These are phyloP conservation scores for Sporothrix globosa DNA, from an alignment of 2,329 filamentous ascomycete species.

Conservation along the genomic window DNA sequence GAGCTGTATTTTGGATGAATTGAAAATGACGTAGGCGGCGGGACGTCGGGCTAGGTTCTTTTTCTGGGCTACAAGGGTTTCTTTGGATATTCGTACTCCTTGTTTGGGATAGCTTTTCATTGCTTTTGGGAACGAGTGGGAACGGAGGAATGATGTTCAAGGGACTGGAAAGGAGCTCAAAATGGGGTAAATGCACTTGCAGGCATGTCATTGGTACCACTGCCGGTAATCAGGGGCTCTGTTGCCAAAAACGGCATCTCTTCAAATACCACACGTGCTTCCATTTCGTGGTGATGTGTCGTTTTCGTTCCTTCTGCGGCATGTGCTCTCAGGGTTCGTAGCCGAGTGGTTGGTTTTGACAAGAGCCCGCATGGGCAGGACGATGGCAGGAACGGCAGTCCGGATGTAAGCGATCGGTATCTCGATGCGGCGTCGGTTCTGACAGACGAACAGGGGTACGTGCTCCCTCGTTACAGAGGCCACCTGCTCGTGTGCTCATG, in stretches of 20 bases:
- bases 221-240: background rate
- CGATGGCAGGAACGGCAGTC: background rate
- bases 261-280: background rate
- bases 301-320: background rate
- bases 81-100: conserved; percentile 1
- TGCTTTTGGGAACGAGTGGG: background rate
- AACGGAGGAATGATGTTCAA: background rate
- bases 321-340: conserved; percentile 2
- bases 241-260: background rate
- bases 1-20: conserved; percentile 3
- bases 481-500: background rate
- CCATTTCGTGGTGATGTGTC: background rate
- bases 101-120: background rate
- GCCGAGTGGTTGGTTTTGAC: background rate
- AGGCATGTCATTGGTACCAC: conserved; percentile 8
- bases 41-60: background rate
- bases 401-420: conserved; percentile 11
- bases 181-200: background rate
- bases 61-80: background rate
- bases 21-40: conserved; percentile 16
- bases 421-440: conserved; percentile 22
- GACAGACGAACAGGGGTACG: background rate
- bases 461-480: background rate
- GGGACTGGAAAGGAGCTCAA: background rate
- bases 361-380: background rate